Percentiles rank a stretch among this genome's conserved stretches.
These are phyloP conservation scores for Catunica adiposa DNA, from an alignment of 2,329 filamentous ascomycete genomes.

Conservation along the genomic window DNA sequence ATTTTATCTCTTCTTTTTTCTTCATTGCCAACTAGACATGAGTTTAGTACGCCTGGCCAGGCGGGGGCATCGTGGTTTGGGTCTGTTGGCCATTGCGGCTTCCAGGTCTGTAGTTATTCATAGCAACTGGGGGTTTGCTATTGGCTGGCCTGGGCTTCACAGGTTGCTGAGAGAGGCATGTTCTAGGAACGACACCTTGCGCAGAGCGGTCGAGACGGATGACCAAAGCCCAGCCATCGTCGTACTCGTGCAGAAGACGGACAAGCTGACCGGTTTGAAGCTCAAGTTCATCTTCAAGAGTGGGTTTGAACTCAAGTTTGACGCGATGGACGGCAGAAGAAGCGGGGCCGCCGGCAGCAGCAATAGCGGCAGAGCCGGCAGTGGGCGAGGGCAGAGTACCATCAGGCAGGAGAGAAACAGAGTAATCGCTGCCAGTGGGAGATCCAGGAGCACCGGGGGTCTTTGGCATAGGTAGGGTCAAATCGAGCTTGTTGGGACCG, in stretches of 20 bases:
- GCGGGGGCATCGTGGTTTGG: neutral
- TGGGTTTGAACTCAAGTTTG: slow-evolving; percentile 84
- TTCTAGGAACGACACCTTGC: slow-evolving; percentile 86
- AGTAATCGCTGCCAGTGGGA: slow-evolving; percentile 47
- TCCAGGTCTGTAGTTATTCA: slow-evolving; percentile 7
- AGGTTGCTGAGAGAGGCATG: slow-evolving; percentile 79
- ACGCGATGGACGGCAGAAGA: slow-evolving; percentile 67
- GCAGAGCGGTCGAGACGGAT: slow-evolving; percentile 76
- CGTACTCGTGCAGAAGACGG: slow-evolving; percentile 83
- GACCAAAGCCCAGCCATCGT: slow-evolving; percentile 95
- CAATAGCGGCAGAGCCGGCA: slow-evolving; percentile 41
- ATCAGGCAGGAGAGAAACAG: slow-evolving; percentile 36
- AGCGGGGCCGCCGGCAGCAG: slow-evolving; percentile 42
- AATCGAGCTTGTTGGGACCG: slow-evolving; percentile 33
- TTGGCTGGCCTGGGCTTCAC: slow-evolving; percentile 62
- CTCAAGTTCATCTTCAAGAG: slow-evolving; percentile 79
- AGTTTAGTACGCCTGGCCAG: slow-evolving; percentile 8
- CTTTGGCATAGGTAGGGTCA: slow-evolving; percentile 29
- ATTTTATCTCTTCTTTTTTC: neutral
- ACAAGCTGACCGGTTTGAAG: slow-evolving; percentile 70
- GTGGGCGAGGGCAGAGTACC: slow-evolving; percentile 30
- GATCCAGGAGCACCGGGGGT: slow-evolving; percentile 25
- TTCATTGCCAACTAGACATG: neutral
- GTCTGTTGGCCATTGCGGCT: neutral
- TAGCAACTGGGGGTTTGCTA: slow-evolving; percentile 17